Base-by-base conservation (phyloP, 1,284 basidiomycete genomes). In the Neolentinus lepideus region DNA sequence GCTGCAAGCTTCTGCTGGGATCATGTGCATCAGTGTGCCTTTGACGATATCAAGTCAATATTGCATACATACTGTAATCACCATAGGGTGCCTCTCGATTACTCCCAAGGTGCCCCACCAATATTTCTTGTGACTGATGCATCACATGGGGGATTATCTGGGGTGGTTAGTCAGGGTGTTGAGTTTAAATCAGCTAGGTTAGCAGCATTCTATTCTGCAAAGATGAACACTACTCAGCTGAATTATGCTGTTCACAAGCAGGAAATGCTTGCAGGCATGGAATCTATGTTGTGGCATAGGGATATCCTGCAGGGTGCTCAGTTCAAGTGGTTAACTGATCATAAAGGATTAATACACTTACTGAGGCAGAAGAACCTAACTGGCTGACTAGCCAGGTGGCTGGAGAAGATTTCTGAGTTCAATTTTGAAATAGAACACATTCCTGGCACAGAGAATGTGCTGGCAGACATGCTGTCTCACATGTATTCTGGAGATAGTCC, bases 171-270 rank as follows among this genome's bases (percentile, higher is more conserved):
- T 27, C 69, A 72, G 56, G 71, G 71, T 0, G 4, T 14, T 0
- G 60, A 65, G 26, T 68, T 66, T 64, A 58, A 62, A 51, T 62
- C 43, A 0, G 69, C 63, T 0, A 55, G 56, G 3, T 58, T 70
- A 0, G 66, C 67, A 3, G 69, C 69, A 1, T 75, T 75, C 57
- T 71, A 63, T 55, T 74, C 69, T 0, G 71, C 68, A 1, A 75
- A 74, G 51, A 58, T 75, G 45, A 71, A 66, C 33, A 50, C 64
- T 0, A 67, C 70, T 0, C 71, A 75, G 56, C 68, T 71, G 27
- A 75, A 74, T 33, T 76, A 69, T 47, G 58, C 65, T 0, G 61
- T 65, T 1, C 66, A 69, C 35, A 62, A 67, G 53, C 60, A 62
- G 4, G 71, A 75, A 50, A 63, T 72, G 60, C 51, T 75, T 0